phyloP scores from a whole-genome alignment of 2,329 filamentous ascomycete species.

The Fusarium robinianum region DNA sequence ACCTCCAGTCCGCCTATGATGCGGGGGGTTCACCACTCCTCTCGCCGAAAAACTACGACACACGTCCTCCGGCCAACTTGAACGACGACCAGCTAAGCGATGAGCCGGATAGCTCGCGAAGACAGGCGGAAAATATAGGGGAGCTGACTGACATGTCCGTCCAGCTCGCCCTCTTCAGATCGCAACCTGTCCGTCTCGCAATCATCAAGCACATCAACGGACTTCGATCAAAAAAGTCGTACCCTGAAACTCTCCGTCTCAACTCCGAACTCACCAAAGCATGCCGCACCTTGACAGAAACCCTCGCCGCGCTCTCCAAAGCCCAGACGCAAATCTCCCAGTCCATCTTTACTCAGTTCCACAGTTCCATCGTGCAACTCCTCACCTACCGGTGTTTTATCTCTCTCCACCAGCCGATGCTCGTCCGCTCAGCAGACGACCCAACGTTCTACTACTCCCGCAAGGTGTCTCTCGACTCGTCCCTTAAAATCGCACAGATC shows the following conservation, averaged over 20 bases:
- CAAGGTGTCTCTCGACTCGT: slow-evolving; percentile 53
- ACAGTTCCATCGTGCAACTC: slow-evolving; percentile 49
- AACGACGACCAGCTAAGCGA: slow-evolving; percentile 57
- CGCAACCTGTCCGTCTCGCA: slow-evolving; percentile 49
- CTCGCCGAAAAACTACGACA: slow-evolving; percentile 54
- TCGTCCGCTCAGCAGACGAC: slow-evolving; percentile 49
- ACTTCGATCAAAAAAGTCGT: slow-evolving; percentile 48
- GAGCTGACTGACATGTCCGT: slow-evolving; percentile 53
- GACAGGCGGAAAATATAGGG: slow-evolving; percentile 11
- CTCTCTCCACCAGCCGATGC: slow-evolving; percentile 58
- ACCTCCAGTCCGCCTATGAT: slow-evolving; percentile 56
- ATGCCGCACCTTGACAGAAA: slow-evolving; percentile 41
- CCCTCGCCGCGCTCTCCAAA: slow-evolving; percentile 44
- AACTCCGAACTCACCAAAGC: slow-evolving; percentile 50
- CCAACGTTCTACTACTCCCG: slow-evolving; percentile 58
- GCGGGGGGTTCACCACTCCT: slow-evolving; percentile 56
- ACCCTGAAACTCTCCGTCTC: slow-evolving; percentile 53
- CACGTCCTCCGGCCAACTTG: slow-evolving; percentile 53
- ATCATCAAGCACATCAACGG: slow-evolving; percentile 54
- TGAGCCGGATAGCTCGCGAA: slow-evolving; percentile 35
- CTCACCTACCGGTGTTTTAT: slow-evolving; percentile 54
- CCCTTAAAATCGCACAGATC: slow-evolving; percentile 43
- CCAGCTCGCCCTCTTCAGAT: slow-evolving; percentile 51
- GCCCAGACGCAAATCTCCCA: slow-evolving; percentile 29
- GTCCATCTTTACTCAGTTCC: slow-evolving; percentile 44